These are phyloP conservation scores for Coniophora puteana DNA, from an alignment of 1,284 basidiomycete species.

Conservation along the genomic window DNA sequence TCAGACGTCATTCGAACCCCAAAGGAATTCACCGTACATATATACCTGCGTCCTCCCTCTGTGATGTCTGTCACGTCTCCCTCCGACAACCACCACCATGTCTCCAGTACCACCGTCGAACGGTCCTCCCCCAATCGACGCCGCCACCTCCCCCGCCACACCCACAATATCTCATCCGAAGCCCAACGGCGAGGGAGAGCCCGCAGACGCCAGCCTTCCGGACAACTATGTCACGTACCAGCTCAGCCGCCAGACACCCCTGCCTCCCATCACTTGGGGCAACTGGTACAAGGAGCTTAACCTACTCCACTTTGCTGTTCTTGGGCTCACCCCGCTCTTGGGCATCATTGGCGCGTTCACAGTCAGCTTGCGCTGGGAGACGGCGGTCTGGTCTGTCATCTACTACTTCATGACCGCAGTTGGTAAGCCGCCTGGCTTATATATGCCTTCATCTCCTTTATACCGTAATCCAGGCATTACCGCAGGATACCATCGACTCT, in stretches of 20 bases:
- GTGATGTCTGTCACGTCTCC: no score
- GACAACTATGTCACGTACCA: slow-evolving; percentile 63
- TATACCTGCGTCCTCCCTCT: no score
- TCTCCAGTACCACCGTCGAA: no score
- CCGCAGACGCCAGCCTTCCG: no score
- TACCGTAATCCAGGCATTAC: slow-evolving; percentile 46
- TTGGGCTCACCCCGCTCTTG: slow-evolving; percentile 16
- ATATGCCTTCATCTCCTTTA: slow-evolving; percentile 3
- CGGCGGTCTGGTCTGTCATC: slow-evolving; percentile 60
- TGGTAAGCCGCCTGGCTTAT: slow-evolving; percentile 35
- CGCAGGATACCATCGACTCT: slow-evolving; percentile 84
- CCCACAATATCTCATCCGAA: no score
- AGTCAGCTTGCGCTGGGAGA: slow-evolving; percentile 59
- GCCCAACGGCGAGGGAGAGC: no score
- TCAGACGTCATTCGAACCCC: no score
- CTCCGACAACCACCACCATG: no score
- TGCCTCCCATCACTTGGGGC: slow-evolving; percentile 39
- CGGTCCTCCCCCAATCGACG: no score
- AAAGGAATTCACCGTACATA: no score
- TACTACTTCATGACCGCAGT: slow-evolving; percentile 84
- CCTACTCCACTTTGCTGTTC: slow-evolving; percentile 19
- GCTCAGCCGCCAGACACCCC: slow-evolving; percentile 44
- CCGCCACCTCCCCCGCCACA: no score
- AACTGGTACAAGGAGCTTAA: slow-evolving; percentile 30
- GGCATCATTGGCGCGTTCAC: slow-evolving; percentile 17